Evolutionary conservation across 345 rosid species (phyloP).

Genomic region (Ricinus communis): DNA sequence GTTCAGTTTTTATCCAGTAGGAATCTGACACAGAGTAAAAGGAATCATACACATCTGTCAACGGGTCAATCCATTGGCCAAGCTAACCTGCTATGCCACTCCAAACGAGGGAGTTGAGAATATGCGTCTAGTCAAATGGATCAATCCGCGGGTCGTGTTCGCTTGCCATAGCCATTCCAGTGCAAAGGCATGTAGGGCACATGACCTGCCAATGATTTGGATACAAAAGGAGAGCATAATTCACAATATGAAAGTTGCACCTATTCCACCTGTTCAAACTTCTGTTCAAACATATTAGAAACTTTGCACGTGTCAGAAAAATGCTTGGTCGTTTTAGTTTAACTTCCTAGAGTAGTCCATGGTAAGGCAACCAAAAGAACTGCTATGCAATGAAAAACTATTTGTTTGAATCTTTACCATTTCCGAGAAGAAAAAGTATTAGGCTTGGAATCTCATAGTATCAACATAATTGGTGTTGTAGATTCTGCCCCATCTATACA

Average conservation of each 20-base stretch:
- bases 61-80: background rate
- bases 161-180: constrained; percentile 99
- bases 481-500: no score
- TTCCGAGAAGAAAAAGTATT: no score
- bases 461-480: no score
- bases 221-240: background rate
- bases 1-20: background rate
- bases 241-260: background rate
- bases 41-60: background rate
- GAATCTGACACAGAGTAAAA: background rate
- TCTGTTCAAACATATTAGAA: no score
- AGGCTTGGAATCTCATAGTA: no score
- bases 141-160: constrained; percentile 93
- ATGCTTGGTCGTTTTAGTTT: no score
- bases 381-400: no score
- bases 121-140: constrained; percentile 68
- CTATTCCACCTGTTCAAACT: background rate
- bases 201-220: constrained; percentile 57
- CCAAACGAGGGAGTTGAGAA: background rate
- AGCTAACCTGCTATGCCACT: background rate
- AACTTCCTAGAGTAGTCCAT: no score
- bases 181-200: constrained; percentile 98
- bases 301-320: no score
- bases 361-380: no score
- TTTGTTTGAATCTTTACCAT: no score